Evolutionary conservation across 768 basidiomycete genomes (phyloP), one percentile per base, ranked within the genome.

Genomic region (Cystobasidiopsis lactophilus): DNA sequence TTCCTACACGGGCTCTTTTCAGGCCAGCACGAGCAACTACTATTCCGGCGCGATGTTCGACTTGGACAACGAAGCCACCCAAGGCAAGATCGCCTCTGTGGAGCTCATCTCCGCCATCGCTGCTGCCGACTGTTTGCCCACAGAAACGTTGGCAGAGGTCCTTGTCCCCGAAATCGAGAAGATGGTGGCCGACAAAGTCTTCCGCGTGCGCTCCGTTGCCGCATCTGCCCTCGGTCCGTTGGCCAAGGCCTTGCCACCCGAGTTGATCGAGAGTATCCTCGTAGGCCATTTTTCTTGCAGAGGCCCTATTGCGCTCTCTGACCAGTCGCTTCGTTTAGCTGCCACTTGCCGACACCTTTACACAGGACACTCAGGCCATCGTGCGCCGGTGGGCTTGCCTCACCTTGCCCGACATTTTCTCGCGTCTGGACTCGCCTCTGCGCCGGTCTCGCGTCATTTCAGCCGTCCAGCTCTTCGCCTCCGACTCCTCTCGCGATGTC

Each of bases 51-150:
- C 53, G 40, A 62, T 64, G 27, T 49, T 69, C 13, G 71, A 71
- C 29, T 71, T 67, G 16, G 69, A 67, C 29, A 76, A 85, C 58
- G 84, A 89, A 63, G 83, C 80, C 14, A 77, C 81, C 3, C 73
- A 85, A 19, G 89, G 89, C 4, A 74, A 85, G 53, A 70, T 91
- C 46, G 82, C 84, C 3, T 85, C 85, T 60, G 86, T 93, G 85
- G 85, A 83, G 23, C 49, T 61, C 30, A 57, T 61, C 35, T 55
- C 50, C 18, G 58, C 60, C 14, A 61, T 61, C 44, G 52, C 58
- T 1, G 31, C 30, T 2, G 56, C 58, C 3, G 38, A 57, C 14
- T 59, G 58, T 40, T 50, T 61, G 43, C 52, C 52, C 3, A n/a
- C 44, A 3, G 35, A 19, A 7, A 33, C 44, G 21, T 18, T 54